Evolutionary conservation across 768 basidiomycete genomes (phyloP).

Genomic region (Panaeolus cyanescens): DNA sequence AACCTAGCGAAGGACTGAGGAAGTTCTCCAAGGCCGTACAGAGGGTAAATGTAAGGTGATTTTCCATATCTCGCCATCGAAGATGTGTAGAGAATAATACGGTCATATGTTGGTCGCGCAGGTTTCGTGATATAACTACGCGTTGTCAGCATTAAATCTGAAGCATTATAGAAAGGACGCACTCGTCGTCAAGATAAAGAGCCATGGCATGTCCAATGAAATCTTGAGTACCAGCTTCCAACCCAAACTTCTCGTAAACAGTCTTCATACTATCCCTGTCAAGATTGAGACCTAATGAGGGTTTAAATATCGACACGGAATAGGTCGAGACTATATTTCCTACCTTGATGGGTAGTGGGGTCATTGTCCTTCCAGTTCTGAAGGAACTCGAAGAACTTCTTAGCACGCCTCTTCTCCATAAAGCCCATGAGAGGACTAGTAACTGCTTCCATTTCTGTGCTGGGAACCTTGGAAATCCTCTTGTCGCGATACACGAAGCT

Average conservation of each 20-base stretch:
- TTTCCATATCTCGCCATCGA: conserved; percentile 99
- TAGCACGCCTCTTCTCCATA: conserved; percentile 96
- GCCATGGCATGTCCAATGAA: conserved; percentile 99
- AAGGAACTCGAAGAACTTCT: conserved; percentile 98
- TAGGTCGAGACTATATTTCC: no score
- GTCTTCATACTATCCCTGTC: conserved; percentile 91
- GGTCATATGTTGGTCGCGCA: conserved; percentile 88
- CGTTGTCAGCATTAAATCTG: conserved; percentile 1
- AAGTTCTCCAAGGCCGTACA: conserved; percentile 98
- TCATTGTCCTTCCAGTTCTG: conserved; percentile 96
- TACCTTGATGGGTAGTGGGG: conserved; percentile 95
- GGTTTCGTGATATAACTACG: conserved; percentile 89
- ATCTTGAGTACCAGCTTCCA: conserved; percentile 97
- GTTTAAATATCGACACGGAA: no score
- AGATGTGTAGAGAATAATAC: conserved; percentile 95
- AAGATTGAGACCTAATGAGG: conserved; percentile 71
- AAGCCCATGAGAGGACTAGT: conserved; percentile 97
- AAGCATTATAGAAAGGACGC: conserved; percentile 31
- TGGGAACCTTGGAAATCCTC: conserved; percentile 95
- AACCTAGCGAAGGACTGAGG: conserved; percentile 98
- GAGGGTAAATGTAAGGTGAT: conserved; percentile 98
- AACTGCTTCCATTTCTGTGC: conserved; percentile 96
- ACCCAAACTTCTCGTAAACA: conserved; percentile 95
- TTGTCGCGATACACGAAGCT: conserved; percentile 98
- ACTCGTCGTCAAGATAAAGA: conserved; percentile 97